Evolutionary conservation across 768 basidiomycete species (phyloP), one percentile per base, ranked within the genome.

Genomic region (Coprinellus aureogranulatus): DNA sequence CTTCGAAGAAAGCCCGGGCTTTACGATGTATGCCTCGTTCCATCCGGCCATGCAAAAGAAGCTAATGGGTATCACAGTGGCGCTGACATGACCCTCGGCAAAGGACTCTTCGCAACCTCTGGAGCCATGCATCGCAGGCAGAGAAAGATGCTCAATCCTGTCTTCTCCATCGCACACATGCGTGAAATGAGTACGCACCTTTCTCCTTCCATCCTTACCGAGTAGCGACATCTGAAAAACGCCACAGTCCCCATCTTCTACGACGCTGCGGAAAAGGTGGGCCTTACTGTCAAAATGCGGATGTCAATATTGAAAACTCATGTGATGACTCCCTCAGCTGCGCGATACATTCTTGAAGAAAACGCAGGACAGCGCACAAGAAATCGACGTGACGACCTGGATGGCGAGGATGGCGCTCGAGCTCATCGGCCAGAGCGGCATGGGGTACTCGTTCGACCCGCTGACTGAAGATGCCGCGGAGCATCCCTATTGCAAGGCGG

Each of bases 71-170:
- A n/a, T 20, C 14, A 37, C 56, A 67, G 66, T 27, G 59, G 60
- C 22, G 59, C 59, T 26, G 49, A 52, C 44, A 39, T 55, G 25
- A 50, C 54, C 44, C 62, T 67, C 53, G 66, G 67, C 10, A 40
- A 59, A 12, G 67, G 65, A 11, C 67, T 70, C 34, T 51, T 64
- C 14, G 48, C 63, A 2, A 64, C 62, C n/a, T 14, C 28, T 75
- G 78, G 77, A 16, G 73, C 72, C 31, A 72, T 73, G 23, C 78
- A 80, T 61, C 63, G 70, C 5, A 72, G 68, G 41, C 79, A 79
- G 55, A 71, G 77, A 41, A 79, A 76, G 54, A 70, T 80, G 64
- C 60, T 81, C 14, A 79, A 75, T 51, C 79, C 79, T 0, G 74
- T 77, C 2, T 81, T 81, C 59, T 75, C 76, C 3, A 66, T 66